These are phyloP conservation scores for Coriolopsis trogii DNA, from an alignment of 1,284 basidiomycete genomes.

Conservation along the genomic window DNA sequence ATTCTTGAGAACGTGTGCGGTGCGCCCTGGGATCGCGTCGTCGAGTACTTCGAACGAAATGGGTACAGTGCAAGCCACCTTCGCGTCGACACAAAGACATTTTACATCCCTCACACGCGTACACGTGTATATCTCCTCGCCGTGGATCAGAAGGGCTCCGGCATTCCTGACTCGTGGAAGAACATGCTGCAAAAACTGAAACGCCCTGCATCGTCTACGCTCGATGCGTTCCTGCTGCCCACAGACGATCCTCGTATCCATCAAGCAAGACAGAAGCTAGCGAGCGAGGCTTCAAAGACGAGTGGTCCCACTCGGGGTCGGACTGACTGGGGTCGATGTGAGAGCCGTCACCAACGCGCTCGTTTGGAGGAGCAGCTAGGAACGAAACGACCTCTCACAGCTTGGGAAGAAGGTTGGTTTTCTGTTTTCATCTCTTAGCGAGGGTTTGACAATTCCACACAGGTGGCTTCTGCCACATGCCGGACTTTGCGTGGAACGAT, in stretches of 20 bases:
- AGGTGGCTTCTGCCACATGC: constrained; percentile 86
- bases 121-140: constrained; percentile 89
- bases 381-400: constrained; percentile 84
- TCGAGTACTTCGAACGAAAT: constrained; percentile 74
- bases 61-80: constrained; percentile 77
- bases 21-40: constrained; percentile 86
- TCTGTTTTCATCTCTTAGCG: not conserved
- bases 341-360: constrained; percentile 89
- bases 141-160: constrained; percentile 60
- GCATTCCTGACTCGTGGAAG: constrained; percentile 75
- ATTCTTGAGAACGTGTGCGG: constrained; percentile 94
- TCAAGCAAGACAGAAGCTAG: constrained; percentile 83
- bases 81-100: constrained; percentile 90
- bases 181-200: constrained; percentile 67
- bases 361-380: constrained; percentile 86
- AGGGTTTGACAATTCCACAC: not conserved
- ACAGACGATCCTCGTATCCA: constrained; percentile 92
- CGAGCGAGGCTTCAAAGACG: constrained; percentile 62
- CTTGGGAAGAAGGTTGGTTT: constrained; percentile 86
- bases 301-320: constrained; percentile 69
- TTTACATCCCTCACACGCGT: constrained; percentile 94
- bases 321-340: constrained; percentile 91
- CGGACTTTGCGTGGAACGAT: constrained; percentile 93
- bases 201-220: constrained; percentile 85
- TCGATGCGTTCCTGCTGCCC: constrained; percentile 91